Evolutionary conservation across 805 yeast genomes (phyloP), one percentile per base, ranked within the genome.

Genomic region (Saccharomycopsis sp.): DNA sequence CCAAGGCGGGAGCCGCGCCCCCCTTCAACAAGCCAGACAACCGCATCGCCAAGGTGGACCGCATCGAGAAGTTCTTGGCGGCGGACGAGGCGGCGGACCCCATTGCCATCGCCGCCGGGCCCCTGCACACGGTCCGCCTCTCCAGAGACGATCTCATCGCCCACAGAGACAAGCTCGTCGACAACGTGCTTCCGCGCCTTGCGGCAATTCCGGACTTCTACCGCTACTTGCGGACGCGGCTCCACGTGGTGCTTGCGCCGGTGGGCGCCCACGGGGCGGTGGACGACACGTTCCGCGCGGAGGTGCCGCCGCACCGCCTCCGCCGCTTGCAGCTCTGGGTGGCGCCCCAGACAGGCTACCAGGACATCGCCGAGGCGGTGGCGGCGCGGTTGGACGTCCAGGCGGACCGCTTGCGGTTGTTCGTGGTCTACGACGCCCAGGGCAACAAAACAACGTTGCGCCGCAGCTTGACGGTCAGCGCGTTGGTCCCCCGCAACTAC

Each of bases 361-460:
- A 76, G 2, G 83, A 80, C 20, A 70, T 94, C 41, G 83, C 91
- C 0, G 70, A 70, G n/a, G 79, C 78, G 52, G 79, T 91, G 50
- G 91, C 87, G 1, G 66, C 70, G 3, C 69, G 71, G 48, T 70
- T 88, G 15, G 73, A 74, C 3, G 79, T 80, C 12, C 82, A 84
- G 58, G 81, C 91, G 0, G 77, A 76, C 2, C 79, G 79, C 65
- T 68, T 94, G 58, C 81, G 91, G 64, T 70, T 92, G 4, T 87
- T 82, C 67, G 80, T 86, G 12, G 74, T 85, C 44, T 44, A 20
- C 41, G 18, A 79, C 62, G 77, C 79, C 20, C 85, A 84, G n/a
- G 81, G 81, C 15, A 75, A 80, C 59, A 73, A 44, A 18, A 44
- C 77, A 58, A 83, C 87, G 0, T 55, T 76, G 55, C 72, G 71